Evolutionary conservation across 2,329 filamentous ascomycete species (phyloP).

Genomic region (Aureobasidium namibiae): DNA sequence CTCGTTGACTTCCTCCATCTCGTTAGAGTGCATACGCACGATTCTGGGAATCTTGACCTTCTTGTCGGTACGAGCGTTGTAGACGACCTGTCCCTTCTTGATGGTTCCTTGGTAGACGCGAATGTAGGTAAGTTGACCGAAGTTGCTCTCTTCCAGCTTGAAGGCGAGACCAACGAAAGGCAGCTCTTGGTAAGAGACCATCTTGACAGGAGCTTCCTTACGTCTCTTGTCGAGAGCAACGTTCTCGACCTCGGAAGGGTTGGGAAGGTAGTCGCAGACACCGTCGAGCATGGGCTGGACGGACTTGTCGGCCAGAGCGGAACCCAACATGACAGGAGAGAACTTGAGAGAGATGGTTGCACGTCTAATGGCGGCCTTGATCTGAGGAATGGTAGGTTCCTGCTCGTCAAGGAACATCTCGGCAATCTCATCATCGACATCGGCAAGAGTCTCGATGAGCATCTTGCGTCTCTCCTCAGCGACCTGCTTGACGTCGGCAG

Average conservation of each 20-base stretch:
- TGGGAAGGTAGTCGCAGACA: slow-evolving; percentile 91
- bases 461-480: slow-evolving; percentile 74
- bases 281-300: slow-evolving; percentile 96
- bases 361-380: slow-evolving; percentile 85
- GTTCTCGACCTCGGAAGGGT: slow-evolving; percentile 84
- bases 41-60: slow-evolving; percentile 95
- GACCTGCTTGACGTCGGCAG: slow-evolving; percentile 66
- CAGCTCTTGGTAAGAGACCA: slow-evolving; percentile 86
- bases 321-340: slow-evolving; percentile 92
- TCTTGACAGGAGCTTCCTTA: slow-evolving; percentile 69
- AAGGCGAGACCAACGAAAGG: slow-evolving; percentile 95
- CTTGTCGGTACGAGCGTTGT: slow-evolving; percentile 89
- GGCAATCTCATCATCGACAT: slow-evolving; percentile 96
- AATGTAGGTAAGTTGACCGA: slow-evolving; percentile 95
- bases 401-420: slow-evolving; percentile 87
- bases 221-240: slow-evolving; percentile 76
- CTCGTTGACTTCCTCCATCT: slow-evolving; percentile 94
- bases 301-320: slow-evolving; percentile 86
- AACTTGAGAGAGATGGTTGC: slow-evolving; percentile 87
- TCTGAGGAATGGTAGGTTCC: slow-evolving; percentile 69
- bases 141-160: slow-evolving; percentile 98
- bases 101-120: slow-evolving; percentile 93
- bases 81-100: slow-evolving; percentile 80
- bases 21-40: slow-evolving; percentile 98
- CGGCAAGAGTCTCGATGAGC: slow-evolving; percentile 88